These are phyloP conservation scores for Polymyxa betae DNA, from an alignment of 208 protist genomes.

Conservation along the genomic window DNA sequence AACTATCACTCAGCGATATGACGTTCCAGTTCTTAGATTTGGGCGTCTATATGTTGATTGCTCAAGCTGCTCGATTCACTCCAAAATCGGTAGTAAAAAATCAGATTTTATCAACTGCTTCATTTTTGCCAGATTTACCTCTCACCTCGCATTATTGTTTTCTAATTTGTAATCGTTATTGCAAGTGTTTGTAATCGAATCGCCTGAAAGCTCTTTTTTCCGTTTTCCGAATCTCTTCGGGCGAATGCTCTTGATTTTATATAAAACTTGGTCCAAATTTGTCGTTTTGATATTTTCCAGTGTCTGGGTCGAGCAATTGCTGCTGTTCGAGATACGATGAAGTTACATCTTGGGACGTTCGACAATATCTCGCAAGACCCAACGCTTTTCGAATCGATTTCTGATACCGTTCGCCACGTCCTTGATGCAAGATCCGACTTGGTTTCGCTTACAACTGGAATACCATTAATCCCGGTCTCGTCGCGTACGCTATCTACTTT, in stretches of 20 bases:
- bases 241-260: no score
- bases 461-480: background rate
- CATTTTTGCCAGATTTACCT: no score
- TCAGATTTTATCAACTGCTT: no score
- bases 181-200: no score
- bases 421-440: background rate
- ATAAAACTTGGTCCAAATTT: no score
- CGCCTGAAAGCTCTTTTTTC: no score
- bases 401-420: conserved; percentile 25
- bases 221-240: no score
- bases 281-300: background rate
- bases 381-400: background rate
- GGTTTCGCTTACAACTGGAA: background rate
- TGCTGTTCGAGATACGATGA: conserved; percentile 19
- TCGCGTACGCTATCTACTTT: background rate
- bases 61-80: background rate
- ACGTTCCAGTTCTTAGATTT: background rate
- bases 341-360: conserved; percentile 21
- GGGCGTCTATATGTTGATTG: conserved; percentile 27
- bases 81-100: conserved; percentile 18
- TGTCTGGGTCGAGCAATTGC: background rate
- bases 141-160: no score
- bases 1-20: background rate
- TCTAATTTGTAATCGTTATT: no score
- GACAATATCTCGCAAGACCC: conserved; percentile 45